These are phyloP conservation scores for Inonotus hispidus DNA, from an alignment of 1,284 basidiomycete genomes.

Conservation along the genomic window DNA sequence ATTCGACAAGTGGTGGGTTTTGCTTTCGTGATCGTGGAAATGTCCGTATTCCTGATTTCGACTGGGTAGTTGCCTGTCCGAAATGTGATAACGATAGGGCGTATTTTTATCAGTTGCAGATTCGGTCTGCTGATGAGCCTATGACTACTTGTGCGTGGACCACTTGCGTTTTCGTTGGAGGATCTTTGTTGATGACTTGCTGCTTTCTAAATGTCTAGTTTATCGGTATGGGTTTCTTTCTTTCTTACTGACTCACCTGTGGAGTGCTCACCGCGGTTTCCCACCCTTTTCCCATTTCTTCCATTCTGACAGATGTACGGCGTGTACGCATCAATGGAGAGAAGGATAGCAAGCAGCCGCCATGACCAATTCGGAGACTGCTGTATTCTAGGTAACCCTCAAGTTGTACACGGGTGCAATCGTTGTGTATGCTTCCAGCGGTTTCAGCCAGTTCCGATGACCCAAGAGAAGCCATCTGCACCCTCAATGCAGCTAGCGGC, in stretches of 20 bases:
- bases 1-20: constrained; percentile 72
- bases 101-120: constrained; percentile 96
- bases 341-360: constrained; percentile 13
- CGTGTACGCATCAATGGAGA: constrained; percentile 18
- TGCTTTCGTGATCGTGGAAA: not conserved
- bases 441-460: too few species aligned
- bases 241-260: not conserved
- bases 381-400: not conserved
- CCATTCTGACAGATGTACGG: constrained; percentile 10
- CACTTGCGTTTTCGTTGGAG: constrained; percentile 5
- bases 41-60: not conserved
- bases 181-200: not conserved
- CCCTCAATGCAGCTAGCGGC: too few species aligned
- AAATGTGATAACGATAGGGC: constrained; percentile 88
- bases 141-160: constrained; percentile 86
- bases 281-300: not conserved
- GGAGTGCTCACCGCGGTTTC: not conserved
- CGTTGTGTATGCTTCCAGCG: not conserved
- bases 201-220: constrained; percentile 3
- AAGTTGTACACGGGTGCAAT: not conserved
- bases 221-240: constrained; percentile 9
- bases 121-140: constrained; percentile 93
- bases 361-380: not conserved
- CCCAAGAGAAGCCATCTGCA: too few species aligned
- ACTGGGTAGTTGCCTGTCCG: constrained; percentile 68